A percentile compares a stretch with the other conserved stretches of the same genome.
Conservation (phyloP, 2,329 filamentous ascomycete species). For the Blastomyces parvus region DNA sequence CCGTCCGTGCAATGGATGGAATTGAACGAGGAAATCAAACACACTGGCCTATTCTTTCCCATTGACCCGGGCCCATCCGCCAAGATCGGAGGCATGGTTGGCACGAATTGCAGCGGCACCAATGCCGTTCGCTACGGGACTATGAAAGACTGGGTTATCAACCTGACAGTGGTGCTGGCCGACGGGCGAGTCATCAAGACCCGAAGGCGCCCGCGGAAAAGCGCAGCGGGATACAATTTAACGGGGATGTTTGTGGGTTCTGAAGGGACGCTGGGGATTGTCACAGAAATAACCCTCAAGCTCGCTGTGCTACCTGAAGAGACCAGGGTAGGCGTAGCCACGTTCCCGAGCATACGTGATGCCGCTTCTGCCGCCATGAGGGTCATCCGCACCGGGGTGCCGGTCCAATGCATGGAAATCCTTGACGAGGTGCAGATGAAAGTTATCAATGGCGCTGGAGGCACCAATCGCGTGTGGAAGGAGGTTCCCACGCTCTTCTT, state of each 20-base stretch:
- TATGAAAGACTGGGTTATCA: conserved; percentile 68
- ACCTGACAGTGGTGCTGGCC: conserved; percentile 59
- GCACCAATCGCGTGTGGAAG: conserved; percentile 43
- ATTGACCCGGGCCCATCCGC: conserved; percentile 69
- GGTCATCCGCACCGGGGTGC: conserved; percentile 56
- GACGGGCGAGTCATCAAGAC: conserved; percentile 63
- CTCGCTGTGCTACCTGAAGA: conserved; percentile 54
- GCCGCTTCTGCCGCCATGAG: conserved; percentile 55
- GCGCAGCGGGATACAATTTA: conserved; percentile 62
- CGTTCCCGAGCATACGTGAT: conserved; percentile 49
- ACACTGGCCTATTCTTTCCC: conserved; percentile 76
- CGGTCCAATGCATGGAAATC: conserved; percentile 56
- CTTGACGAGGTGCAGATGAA: conserved; percentile 56
- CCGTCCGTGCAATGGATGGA: conserved; percentile 89
- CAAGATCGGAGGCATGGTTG: conserved; percentile 52
- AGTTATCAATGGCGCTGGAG: conserved; percentile 57
- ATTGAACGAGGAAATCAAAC: conserved; percentile 64
- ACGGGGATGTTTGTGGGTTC: conserved; percentile 60
- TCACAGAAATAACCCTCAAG: conserved; percentile 62
- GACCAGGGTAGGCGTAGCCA: conserved; percentile 56
- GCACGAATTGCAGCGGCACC: conserved; percentile 57
- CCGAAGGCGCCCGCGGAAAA: conserved; percentile 55
- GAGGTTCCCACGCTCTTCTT: conserved; percentile 37
- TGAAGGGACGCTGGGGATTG: conserved; percentile 61
- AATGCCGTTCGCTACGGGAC: conserved; percentile 59